These are phyloP conservation scores for Torulaspora quercuum DNA, from an alignment of 805 yeast species.

Conservation along the genomic window DNA sequence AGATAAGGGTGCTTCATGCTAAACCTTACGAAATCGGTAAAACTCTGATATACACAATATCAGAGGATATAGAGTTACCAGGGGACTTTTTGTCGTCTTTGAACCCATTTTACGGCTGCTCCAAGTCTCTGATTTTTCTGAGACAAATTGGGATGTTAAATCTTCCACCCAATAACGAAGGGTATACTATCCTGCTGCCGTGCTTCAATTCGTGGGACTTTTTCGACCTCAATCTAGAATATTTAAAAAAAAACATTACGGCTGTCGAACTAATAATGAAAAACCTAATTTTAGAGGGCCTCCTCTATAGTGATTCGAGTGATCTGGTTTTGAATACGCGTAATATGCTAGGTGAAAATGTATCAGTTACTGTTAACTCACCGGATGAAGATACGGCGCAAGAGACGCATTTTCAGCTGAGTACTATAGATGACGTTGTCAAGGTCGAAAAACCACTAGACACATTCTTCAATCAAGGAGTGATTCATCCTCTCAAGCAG, in stretches of 20 bases:
- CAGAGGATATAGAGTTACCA: constrained; percentile 62
- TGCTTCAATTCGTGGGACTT: constrained; percentile 69
- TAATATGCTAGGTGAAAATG: constrained; percentile 33
- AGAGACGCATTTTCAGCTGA: constrained; percentile 14
- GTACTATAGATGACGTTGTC: constrained; percentile 25
- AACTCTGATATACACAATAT: constrained; percentile 61
- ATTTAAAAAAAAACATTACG: constrained; percentile 50
- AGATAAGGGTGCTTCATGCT: constrained; percentile 41
- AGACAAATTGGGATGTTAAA: constrained; percentile 50
- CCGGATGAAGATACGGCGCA: constrained; percentile 11
- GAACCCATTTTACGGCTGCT: constrained; percentile 59
- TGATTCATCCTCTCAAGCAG: constrained; percentile 63
- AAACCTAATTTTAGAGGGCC: constrained; percentile 57
- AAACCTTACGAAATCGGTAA: constrained; percentile 53
- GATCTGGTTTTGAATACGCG: constrained; percentile 28
- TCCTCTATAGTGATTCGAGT: constrained; percentile 62
- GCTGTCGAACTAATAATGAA: constrained; percentile 52
- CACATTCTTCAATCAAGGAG: constrained; percentile 78
- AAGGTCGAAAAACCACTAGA: constrained; percentile 47
- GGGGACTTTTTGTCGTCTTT: constrained; percentile 59
- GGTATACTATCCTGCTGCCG: constrained; percentile 78
- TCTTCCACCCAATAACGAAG: constrained; percentile 51
- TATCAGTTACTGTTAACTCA: constrained; percentile 19
- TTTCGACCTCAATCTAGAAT: constrained; percentile 56
- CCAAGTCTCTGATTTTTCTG: constrained; percentile 60